These are phyloP conservation scores for Mycena galericulata DNA, from an alignment of 768 basidiomycete species.

Conservation along the genomic window DNA sequence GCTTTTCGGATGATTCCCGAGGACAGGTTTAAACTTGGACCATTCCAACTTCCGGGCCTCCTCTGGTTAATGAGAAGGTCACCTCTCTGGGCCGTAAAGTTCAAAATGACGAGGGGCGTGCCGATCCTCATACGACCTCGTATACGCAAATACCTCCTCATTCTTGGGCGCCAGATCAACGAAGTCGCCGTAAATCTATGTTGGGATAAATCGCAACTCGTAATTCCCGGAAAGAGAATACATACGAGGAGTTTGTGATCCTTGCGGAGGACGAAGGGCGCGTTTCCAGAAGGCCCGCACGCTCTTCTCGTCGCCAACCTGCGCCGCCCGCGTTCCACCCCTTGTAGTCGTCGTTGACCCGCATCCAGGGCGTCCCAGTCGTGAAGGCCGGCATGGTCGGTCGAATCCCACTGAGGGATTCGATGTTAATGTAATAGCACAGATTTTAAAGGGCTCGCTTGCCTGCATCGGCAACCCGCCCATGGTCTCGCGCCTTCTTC, in stretches of 20 bases:
- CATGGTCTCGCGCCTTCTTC: conserved; percentile 78
- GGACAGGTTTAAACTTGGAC: conserved; percentile 32
- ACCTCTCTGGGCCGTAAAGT: conserved; percentile 52
- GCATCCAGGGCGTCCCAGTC: conserved; percentile 77
- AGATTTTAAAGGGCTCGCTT: conserved; percentile 33
- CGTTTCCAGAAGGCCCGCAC: conserved; percentile 72
- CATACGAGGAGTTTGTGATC: conserved; percentile 65
- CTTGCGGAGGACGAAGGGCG: conserved; percentile 65
- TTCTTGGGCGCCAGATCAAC: conserved; percentile 57
- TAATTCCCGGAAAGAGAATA: not conserved
- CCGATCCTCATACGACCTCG: conserved; percentile 50
- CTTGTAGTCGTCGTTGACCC: conserved; percentile 75
- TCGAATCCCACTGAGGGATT: conserved; percentile 64
- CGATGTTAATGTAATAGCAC: not conserved
- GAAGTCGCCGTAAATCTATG: conserved; percentile 73
- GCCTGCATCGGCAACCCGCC: conserved; percentile 78
- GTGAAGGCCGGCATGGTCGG: conserved; percentile 74
- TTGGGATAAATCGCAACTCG: not conserved
- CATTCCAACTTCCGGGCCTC: conserved; percentile 22
- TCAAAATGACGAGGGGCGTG: conserved; percentile 61
- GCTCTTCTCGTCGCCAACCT: conserved; percentile 61
- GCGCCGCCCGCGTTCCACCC: conserved; percentile 66
- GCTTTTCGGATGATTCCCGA: conserved; percentile 46
- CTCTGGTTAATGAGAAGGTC: conserved; percentile 31
- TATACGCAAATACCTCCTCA: conserved; percentile 67